Conservation (phyloP, 2,329 filamentous ascomycete species). For the Cytospora paraplurivora region DNA sequence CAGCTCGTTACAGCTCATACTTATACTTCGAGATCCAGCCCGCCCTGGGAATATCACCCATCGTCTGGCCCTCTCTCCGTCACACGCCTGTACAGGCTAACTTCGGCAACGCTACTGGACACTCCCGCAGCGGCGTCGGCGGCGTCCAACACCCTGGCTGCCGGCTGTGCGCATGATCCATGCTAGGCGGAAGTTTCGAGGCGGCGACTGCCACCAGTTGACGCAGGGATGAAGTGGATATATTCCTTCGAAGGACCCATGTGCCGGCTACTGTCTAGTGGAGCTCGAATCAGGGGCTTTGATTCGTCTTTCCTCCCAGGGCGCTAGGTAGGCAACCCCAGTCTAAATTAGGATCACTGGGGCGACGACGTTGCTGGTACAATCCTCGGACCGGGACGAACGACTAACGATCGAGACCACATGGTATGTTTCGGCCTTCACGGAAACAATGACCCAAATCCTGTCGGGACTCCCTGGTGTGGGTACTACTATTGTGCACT, state of each 20-base stretch:
- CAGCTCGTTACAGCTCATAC: neutral
- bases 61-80: neutral
- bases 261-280: neutral
- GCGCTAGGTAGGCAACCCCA: conserved; percentile 15
- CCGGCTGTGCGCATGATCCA: neutral
- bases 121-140: neutral
- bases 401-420: neutral
- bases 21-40: neutral
- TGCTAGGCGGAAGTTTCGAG: neutral
- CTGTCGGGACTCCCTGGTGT: neutral
- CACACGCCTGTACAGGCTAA: neutral
- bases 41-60: neutral
- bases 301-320: conserved; percentile 22
- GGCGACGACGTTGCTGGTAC: conserved; percentile 12
- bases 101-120: neutral
- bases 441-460: neutral
- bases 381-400: conserved; percentile 13
- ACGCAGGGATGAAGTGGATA: neutral
- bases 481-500: neutral
- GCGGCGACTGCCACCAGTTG: neutral
- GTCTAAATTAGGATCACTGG: conserved; percentile 5
- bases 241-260: neutral
- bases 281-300: neutral
- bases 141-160: neutral
- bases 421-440: neutral